These are phyloP conservation scores for Fusarium ramigenum DNA, from an alignment of 2,329 filamentous ascomycete genomes.

Conservation along the genomic window DNA sequence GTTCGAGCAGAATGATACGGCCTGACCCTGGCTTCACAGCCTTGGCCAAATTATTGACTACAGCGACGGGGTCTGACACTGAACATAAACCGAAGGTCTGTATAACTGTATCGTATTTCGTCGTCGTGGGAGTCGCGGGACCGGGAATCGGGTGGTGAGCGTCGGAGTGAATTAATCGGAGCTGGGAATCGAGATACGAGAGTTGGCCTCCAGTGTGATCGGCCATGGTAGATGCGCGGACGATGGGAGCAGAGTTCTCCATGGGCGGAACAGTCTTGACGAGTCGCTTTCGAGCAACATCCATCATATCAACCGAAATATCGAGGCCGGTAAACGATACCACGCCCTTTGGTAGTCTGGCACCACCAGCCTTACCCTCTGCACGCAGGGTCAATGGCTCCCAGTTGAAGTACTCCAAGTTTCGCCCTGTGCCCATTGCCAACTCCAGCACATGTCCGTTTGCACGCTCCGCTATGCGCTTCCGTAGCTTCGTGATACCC, in stretches of 20 bases:
- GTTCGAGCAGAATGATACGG: slow-evolving; percentile 69
- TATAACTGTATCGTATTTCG: slow-evolving; percentile 69
- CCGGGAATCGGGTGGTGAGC: slow-evolving; percentile 56
- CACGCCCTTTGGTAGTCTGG: slow-evolving; percentile 45
- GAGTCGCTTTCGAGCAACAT: slow-evolving; percentile 64
- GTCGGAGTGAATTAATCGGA: slow-evolving; percentile 61
- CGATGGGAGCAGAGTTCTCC: slow-evolving; percentile 44
- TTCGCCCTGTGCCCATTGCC: slow-evolving; percentile 70
- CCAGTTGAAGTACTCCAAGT: slow-evolving; percentile 69
- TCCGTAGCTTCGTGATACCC: slow-evolving; percentile 63
- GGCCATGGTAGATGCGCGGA: slow-evolving; percentile 47
- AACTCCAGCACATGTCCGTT: slow-evolving; percentile 69
- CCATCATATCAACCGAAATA: slow-evolving; percentile 68
- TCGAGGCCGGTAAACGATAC: slow-evolving; percentile 70
- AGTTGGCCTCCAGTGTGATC: slow-evolving; percentile 50
- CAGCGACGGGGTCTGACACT: slow-evolving; percentile 63
- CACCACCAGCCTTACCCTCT: slow-evolving; percentile 7
- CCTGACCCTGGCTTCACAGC: slow-evolving; percentile 64
- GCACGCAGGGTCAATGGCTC: slow-evolving; percentile 47
- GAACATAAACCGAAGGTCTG: slow-evolving; percentile 74
- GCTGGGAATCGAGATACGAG: slow-evolving; percentile 52
- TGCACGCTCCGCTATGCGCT: slow-evolving; percentile 58
- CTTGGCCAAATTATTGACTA: slow-evolving; percentile 64
- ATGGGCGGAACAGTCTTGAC: slow-evolving; percentile 54
- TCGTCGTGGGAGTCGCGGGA: slow-evolving; percentile 46